These are phyloP conservation scores for Populus pruinosa DNA, from an alignment of 345 rosid genomes.

Conservation along the genomic window DNA sequence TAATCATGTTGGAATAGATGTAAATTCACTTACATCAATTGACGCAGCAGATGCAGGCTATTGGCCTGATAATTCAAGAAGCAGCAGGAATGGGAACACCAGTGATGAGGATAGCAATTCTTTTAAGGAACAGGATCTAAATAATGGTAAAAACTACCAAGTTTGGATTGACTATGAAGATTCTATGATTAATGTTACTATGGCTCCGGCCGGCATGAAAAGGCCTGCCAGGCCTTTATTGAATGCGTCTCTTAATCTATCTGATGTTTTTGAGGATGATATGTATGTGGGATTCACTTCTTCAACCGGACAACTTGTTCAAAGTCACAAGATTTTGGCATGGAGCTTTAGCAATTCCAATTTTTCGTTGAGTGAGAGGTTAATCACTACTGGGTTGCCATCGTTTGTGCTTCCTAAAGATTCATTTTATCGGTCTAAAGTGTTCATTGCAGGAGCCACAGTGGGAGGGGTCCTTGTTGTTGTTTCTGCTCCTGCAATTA, in stretches of 20 bases:
- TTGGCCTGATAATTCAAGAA: slow-evolving; percentile 26
- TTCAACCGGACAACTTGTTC: slow-evolving; percentile 53
- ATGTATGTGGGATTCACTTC: slow-evolving; percentile 78
- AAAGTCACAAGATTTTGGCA: slow-evolving; percentile 63
- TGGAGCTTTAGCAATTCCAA: slow-evolving; percentile 73
- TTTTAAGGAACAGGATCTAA: slow-evolving; percentile 52
- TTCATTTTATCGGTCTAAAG: slow-evolving; percentile 33
- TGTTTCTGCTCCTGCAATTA: slow-evolving; percentile 23
- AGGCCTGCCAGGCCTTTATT: slow-evolving; percentile 46
- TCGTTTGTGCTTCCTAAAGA: slow-evolving; percentile 54
- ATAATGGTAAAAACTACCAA: slow-evolving; percentile 69
- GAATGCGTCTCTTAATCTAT: slow-evolving; percentile 43
- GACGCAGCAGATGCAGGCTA: slow-evolving; percentile 47
- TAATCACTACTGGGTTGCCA: slow-evolving; percentile 64
- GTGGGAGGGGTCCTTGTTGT: slow-evolving; percentile 37
- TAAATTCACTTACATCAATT: slow-evolving; percentile 54
- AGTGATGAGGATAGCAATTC: slow-evolving; percentile 11
- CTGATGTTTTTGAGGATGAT: slow-evolving; percentile 56
- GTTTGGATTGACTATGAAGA: slow-evolving; percentile 74
- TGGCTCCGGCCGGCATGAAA: slow-evolving; percentile 31
- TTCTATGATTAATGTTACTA: slow-evolving; percentile 41
- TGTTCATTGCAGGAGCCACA: slow-evolving; percentile 49
- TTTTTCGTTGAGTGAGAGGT: slow-evolving; percentile 47
- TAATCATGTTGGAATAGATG: slow-evolving; percentile 75
- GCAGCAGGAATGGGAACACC: background rate